Evolutionary conservation across 2,329 filamentous ascomycete genomes (phyloP), one percentile per base, ranked within the genome.

Genomic region (Curvularia verruculosa): DNA sequence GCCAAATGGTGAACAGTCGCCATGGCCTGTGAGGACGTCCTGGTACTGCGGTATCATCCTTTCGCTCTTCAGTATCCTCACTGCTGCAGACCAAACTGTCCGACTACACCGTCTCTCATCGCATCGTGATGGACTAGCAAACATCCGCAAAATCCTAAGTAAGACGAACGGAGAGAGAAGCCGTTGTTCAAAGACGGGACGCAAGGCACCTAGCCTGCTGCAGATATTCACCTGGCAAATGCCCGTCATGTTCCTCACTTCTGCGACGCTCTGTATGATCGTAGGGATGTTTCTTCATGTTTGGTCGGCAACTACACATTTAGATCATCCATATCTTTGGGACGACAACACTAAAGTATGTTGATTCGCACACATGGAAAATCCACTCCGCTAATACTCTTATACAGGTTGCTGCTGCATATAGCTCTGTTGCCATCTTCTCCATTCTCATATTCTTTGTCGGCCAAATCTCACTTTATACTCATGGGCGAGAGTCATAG

Each of bases 11-110:
- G 47, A 65, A n/a, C 31, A 63, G 36, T 72, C 75, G 13, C 78
- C 79, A 2, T 80, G 79, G 79, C 59, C 69, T 4, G 73, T 80
- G 4, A 72, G 77, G 10, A 75, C 78, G 10, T 74, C 73, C 19
- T 80, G 77, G 77, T 80, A 75, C 61, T 74, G 72, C 48, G 78
- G 78, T 12, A 78, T 80, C 36, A 72, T 84, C 10, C 79, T 85
- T 24, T 75, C 82, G 1, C 73, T 85, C 3, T 82, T 82, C 56
- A 78, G 79, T n/a, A 77, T 84, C 6, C 72, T 84, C 9, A 76
- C 78, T 1, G 76, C 79, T 5, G 74, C 77, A 2, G 74, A 78
- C 54, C 78, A 80, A 57, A 77, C 75, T 3, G 75, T 81, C 8
- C 75, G 78, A 5, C 67, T 81, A 3, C 78, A 80, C 62, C 75